Evolutionary conservation across 768 basidiomycete species (phyloP).

Genomic region (Termitomyces sp.): DNA sequence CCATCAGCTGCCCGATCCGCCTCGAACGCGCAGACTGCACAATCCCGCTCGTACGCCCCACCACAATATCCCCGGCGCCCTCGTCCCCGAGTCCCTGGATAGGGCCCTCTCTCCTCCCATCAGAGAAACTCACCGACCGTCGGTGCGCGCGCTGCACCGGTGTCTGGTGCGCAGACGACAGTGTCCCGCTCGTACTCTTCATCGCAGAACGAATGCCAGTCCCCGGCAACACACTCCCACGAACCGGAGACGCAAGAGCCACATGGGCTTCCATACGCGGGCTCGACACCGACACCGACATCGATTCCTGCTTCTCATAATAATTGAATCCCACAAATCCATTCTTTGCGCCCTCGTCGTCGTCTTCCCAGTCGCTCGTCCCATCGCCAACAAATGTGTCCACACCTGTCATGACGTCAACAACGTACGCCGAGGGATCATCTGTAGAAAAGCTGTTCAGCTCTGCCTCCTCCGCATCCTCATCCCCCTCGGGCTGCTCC

Average conservation of each 20-base stretch:
- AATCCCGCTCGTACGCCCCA: slow-evolving; percentile 19
- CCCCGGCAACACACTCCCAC: slow-evolving; percentile 11
- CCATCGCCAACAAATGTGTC: slow-evolving; percentile 34
- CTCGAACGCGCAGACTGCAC: slow-evolving; percentile 67
- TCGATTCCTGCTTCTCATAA: slow-evolving; percentile 19
- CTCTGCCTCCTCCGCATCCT: slow-evolving; percentile 56
- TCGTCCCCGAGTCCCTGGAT: slow-evolving; percentile 53
- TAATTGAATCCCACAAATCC: slow-evolving; percentile 32
- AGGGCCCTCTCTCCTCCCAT: slow-evolving; percentile 87
- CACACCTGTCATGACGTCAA: slow-evolving; percentile 46
- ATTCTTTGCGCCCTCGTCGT: slow-evolving; percentile 17
- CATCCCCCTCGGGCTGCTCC: slow-evolving; percentile 44
- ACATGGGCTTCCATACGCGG: slow-evolving; percentile 6
- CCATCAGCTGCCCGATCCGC: slow-evolving; percentile 77
- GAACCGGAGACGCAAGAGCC: slow-evolving; percentile 18
- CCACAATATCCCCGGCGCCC: slow-evolving; percentile 16
- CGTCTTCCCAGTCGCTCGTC: slow-evolving; percentile 50
- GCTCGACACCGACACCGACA: slow-evolving; percentile 8
- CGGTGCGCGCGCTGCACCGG: slow-evolving; percentile 52
- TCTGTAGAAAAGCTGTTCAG: slow-evolving; percentile 73
- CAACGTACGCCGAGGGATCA: slow-evolving; percentile 45
- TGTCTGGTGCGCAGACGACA: slow-evolving; percentile 52
- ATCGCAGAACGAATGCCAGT: slow-evolving; percentile 36
- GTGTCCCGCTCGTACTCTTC: slow-evolving; percentile 43
- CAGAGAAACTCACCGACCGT: slow-evolving; percentile 96